Evolutionary conservation across 192 early-diverging fungal species (phyloP), one percentile per base, ranked within the genome.

Genomic region (Umbelopsis ramanniana): DNA sequence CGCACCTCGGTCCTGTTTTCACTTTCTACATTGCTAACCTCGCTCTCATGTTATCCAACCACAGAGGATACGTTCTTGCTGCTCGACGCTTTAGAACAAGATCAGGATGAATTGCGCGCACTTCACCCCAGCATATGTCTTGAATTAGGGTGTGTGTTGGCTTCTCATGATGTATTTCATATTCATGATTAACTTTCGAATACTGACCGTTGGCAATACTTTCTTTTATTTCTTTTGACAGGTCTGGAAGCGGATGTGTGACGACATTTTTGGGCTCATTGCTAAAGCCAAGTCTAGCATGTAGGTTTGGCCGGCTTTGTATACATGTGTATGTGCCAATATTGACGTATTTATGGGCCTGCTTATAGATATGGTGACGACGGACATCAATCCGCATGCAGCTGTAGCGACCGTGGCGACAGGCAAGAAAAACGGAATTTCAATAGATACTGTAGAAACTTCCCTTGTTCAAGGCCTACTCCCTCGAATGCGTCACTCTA

Each of bases 11-110:
- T 55, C 40, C 47, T 67, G 4, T 24, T 69, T 22, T 23, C 38
- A 9, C 33, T 47, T 23, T 26, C 40, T 15, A 22, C 0, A 52
- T 19, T 21, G 23, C 26, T 48, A 46, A 55, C 37, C 22, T 11
- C 23, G 40, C 48, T 23, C 14, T 23, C 66, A 24, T 22, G 40
- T 29, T n/a, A n/a, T n/a, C n/a, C n/a, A n/a, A n/a, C 40, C 6
- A 11, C 63, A 92, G 96, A 99, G 84, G 97, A 99, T 78, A 95
- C 95, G 0, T 99, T 96, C 75, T 79, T 99, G 54, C 81, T 99
- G 19, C 82, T 99, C 29, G 96, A 97, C 76, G 92, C 93, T 4
- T 87, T 98, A n/a, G 95, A 97, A 70, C 82, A 85, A 57, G 95
- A 97, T 57, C 78, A 70, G 0, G 22, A 74, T 7, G 74, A 82